These are phyloP conservation scores for Zygosaccharomyces rouxii DNA, from an alignment of 805 yeast genomes.

Conservation along the genomic window DNA sequence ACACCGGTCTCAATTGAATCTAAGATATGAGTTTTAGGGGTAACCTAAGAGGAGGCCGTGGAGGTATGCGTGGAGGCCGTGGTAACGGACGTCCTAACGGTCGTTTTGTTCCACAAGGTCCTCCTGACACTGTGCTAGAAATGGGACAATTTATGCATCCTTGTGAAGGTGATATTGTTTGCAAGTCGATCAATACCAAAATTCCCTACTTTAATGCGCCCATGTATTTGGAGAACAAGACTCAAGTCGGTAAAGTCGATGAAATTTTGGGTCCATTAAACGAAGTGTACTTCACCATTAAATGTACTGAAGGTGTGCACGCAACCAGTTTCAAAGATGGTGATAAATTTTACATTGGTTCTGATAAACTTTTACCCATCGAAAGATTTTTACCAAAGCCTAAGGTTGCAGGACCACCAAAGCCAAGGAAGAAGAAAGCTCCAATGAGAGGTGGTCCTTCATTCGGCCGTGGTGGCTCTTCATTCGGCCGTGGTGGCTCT, in stretches of 20 bases:
- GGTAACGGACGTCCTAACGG: conserved; percentile 55
- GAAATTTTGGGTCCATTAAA: conserved; percentile 97
- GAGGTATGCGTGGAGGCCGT: conserved; percentile 41
- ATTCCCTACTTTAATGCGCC: conserved; percentile 99
- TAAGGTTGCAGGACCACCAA: conserved; percentile 77
- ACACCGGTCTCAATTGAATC: neutral
- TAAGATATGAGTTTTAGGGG: conserved; percentile 40
- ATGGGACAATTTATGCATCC: conserved; percentile 91
- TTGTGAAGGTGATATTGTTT: conserved; percentile 96
- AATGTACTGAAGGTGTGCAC: conserved; percentile 94
- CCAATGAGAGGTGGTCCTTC: conserved; percentile 52
- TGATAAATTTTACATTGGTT: conserved; percentile 92
- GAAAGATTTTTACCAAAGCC: conserved; percentile 98
- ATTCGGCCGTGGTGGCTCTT: conserved; percentile 44
- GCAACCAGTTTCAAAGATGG: conserved; percentile 92
- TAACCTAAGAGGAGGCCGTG: conserved; percentile 37
- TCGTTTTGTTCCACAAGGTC: conserved; percentile 80
- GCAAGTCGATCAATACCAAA: conserved; percentile 90
- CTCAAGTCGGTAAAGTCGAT: conserved; percentile 95
- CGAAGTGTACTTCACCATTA: conserved; percentile 96
- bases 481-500: conserved; percentile 46
- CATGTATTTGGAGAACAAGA: conserved; percentile 91
- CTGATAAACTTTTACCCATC: conserved; percentile 90
- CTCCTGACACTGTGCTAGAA: conserved; percentile 91
- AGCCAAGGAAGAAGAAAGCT: conserved; percentile 62